These are phyloP conservation scores for Arabidopsis hybrid DNA, from an alignment of 441 rosid species.

Conservation along the genomic window DNA sequence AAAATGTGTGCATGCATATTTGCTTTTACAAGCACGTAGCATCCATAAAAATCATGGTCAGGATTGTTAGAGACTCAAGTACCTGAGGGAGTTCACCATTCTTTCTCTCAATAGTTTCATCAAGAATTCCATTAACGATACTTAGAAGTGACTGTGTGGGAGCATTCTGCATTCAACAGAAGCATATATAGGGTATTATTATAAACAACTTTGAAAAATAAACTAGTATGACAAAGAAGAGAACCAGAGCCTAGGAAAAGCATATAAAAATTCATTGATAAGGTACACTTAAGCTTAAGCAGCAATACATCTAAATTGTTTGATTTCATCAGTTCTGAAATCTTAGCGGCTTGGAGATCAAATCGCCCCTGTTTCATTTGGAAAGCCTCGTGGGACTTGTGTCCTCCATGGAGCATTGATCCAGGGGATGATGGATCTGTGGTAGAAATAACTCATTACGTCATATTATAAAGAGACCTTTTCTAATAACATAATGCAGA, in stretches of 20 bases:
- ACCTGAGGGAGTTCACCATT: conserved; percentile 86
- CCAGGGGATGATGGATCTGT: conserved; percentile 60
- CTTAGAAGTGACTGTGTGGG: conserved; percentile 92
- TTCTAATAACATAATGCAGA: neutral
- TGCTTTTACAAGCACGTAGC: conserved; percentile 13
- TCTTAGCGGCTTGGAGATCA: conserved; percentile 77
- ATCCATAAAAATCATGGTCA: neutral
- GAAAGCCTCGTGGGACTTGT: conserved; percentile 76
- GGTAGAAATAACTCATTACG: neutral
- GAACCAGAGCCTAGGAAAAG: conserved; percentile 9
- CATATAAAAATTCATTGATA: neutral
- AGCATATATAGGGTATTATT: neutral
- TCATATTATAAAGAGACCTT: conserved; percentile 7
- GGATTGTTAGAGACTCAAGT: conserved; percentile 38
- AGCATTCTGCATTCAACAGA: conserved; percentile 67
- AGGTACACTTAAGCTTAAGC: conserved; percentile 27
- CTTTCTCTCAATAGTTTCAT: conserved; percentile 78
- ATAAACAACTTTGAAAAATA: neutral
- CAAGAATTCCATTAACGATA: conserved; percentile 82
- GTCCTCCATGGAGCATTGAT: conserved; percentile 59
- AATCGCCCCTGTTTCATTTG: conserved; percentile 76
- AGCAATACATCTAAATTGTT: conserved; percentile 75
- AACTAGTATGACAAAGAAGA: neutral
- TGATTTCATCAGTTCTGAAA: conserved; percentile 84
- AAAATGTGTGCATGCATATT: conserved; percentile 17